These are phyloP conservation scores for Rhododendron ferrugineum DNA, from an alignment of 148 eudicot genomes.

Conservation along the genomic window DNA sequence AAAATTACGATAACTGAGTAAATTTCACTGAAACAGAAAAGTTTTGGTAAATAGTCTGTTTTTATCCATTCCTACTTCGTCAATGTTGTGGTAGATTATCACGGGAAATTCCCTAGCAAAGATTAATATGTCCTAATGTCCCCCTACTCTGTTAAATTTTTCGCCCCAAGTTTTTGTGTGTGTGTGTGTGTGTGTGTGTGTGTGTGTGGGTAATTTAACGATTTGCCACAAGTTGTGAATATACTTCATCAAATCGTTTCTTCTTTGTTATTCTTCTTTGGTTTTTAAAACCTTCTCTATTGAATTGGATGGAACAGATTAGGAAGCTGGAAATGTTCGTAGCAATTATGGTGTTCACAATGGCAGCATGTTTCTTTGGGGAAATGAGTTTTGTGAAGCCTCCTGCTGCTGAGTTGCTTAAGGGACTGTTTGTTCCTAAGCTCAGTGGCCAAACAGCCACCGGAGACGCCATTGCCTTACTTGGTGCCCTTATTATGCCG, in stretches of 20 bases:
- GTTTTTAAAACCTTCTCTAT: neutral
- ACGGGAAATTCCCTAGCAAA: too few species aligned
- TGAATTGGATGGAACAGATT: constrained; percentile 28
- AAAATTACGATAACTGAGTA: too few species aligned
- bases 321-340: constrained; percentile 65
- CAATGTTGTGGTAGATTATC: too few species aligned
- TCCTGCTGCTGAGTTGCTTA: constrained; percentile 38
- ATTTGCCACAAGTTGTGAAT: too few species aligned
- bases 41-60: too few species aligned
- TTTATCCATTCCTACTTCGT: too few species aligned
- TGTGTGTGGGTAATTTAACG: too few species aligned
- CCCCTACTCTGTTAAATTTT: too few species aligned
- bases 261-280: neutral
- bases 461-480: constrained; percentile 64
- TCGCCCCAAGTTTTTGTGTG: too few species aligned
- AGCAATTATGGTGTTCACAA: constrained; percentile 48
- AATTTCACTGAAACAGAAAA: too few species aligned
- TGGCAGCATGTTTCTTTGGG: constrained; percentile 73
- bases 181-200: too few species aligned
- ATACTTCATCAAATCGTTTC: neutral
- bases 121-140: too few species aligned
- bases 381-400: constrained; percentile 66
- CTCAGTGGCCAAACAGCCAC: constrained; percentile 55
- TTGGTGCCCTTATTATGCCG: constrained; percentile 82
- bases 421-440: constrained; percentile 70